phyloP scores from a whole-genome alignment of 179 eudicot genomes.

The Silene vulgaris region DNA sequence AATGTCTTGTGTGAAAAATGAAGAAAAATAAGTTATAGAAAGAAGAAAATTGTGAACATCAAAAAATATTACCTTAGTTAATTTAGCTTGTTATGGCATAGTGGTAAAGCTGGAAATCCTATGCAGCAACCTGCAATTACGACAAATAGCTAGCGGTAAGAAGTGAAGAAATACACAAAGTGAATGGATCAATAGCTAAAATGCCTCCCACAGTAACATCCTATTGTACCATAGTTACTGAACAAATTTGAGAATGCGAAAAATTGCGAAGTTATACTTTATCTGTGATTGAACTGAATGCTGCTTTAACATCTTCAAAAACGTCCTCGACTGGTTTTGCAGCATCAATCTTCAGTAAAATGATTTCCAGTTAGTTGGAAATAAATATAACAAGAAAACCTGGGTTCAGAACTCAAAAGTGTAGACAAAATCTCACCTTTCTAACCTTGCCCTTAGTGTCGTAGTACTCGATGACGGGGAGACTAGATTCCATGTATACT shows the following conservation, averaged over 20 bases:
- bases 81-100: conserved; percentile 8
- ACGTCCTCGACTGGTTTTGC: conserved; percentile 68
- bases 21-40: too few relatives aligned
- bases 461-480: conserved; percentile 80
- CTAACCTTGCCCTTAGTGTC: conserved; percentile 63
- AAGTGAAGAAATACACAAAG: neutral
- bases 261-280: conserved; percentile 22
- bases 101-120: conserved; percentile 7
- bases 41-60: too few relatives aligned
- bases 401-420: neutral
- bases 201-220: neutral
- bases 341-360: conserved; percentile 59
- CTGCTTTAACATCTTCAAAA: conserved; percentile 68
- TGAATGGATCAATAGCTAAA: neutral
- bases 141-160: conserved; percentile 7
- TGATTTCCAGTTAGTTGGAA: conserved; percentile 10
- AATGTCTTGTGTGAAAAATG: too few relatives aligned
- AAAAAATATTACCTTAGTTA: conserved; percentile 21
- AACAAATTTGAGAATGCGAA: neutral
- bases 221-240: neutral
- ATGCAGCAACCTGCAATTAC: conserved; percentile 20
- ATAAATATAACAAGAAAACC: neutral
- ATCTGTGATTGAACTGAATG: conserved; percentile 33
- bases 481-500: conserved; percentile 73
- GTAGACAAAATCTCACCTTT: conserved; percentile 45